phyloP scores from a whole-genome alignment of 1,139 yeast species.

The Pneumocystis sp. region DNA sequence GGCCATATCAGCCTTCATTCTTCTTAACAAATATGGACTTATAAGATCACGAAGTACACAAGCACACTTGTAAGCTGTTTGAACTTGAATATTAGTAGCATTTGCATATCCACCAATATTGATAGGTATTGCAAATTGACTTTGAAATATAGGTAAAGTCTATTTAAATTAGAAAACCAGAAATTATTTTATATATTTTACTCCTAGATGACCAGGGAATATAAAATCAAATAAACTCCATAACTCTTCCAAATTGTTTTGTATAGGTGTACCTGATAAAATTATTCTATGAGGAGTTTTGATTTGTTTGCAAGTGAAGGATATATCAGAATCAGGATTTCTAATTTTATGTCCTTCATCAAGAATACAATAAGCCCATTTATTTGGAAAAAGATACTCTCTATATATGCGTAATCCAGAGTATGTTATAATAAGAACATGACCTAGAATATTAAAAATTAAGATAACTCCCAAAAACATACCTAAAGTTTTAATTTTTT shows the following conservation, averaged over 20 bases:
- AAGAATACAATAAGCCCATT: conserved; percentile 82
- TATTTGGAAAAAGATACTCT: conserved; percentile 45
- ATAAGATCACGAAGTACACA: conserved; percentile 75
- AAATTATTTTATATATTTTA: not conserved
- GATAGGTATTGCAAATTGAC: conserved; percentile 81
- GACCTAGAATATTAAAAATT: conserved; percentile 41
- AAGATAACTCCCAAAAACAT: conserved; percentile 19
- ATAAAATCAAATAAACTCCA: conserved; percentile 95
- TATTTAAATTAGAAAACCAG: not conserved
- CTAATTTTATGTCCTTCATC: conserved; percentile 97
- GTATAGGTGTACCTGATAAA: conserved; percentile 90
- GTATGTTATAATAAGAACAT: conserved; percentile 78
- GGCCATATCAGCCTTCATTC: conserved; percentile 93
- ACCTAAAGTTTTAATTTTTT: not conserved
- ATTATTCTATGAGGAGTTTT: conserved; percentile 72
- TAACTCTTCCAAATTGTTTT: conserved; percentile 73
- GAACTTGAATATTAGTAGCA: conserved; percentile 90
- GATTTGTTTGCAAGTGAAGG: conserved; percentile 69
- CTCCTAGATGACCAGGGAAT: conserved; percentile 80
- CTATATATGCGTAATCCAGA: conserved; percentile 76
- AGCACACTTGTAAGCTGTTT: conserved; percentile 92
- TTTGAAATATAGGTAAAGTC: conserved; percentile 85
- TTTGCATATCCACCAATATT: conserved; percentile 97
- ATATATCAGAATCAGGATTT: conserved; percentile 82
- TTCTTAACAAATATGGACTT: conserved; percentile 70